A percentile compares a stretch with the other conserved stretches of the same genome.
Evolutionary conservation across 2,329 filamentous ascomycete genomes (phyloP).

Genomic region (Macroventuria anomochaeta): DNA sequence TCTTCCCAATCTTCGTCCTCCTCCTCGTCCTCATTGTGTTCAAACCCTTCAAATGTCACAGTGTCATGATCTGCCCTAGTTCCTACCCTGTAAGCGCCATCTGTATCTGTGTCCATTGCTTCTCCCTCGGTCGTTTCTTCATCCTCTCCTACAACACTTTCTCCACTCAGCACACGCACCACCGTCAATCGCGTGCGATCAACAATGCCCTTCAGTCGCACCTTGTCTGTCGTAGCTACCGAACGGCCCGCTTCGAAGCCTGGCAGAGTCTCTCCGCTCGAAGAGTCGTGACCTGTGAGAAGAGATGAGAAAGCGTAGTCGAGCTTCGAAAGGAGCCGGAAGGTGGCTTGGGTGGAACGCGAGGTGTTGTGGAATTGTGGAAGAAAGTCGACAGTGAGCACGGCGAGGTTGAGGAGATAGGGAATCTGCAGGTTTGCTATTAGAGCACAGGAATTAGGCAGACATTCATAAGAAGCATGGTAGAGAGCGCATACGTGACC

Average conservation of each 20-base stretch:
- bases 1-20: conserved; percentile 48
- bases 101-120: conserved; percentile 43
- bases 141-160: conserved; percentile 51
- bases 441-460: conserved; percentile 3
- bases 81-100: conserved; percentile 17
- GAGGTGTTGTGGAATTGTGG: conserved; percentile 73
- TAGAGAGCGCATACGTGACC: conserved; percentile 71
- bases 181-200: conserved; percentile 76
- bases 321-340: conserved; percentile 75
- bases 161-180: conserved; percentile 69
- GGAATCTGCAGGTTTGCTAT: conserved; percentile 80
- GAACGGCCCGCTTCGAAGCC: conserved; percentile 69
- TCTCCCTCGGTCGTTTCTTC: conserved; percentile 26
- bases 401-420: conserved; percentile 79
- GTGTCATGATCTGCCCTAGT: conserved; percentile 31
- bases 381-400: conserved; percentile 74
- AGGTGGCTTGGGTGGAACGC: conserved; percentile 68
- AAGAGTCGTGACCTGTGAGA: conserved; percentile 69
- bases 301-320: conserved; percentile 84
- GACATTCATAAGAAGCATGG: too few relatives aligned
- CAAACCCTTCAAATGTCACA: conserved; percentile 44
- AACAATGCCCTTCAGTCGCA: conserved; percentile 81
- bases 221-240: conserved; percentile 85
- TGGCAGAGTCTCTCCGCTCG: conserved; percentile 69
- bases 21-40: conserved; percentile 53